Evolutionary conservation across 306 rosid species (phyloP), one percentile per base, ranked within the genome.

Genomic region (Lupinus albus): DNA sequence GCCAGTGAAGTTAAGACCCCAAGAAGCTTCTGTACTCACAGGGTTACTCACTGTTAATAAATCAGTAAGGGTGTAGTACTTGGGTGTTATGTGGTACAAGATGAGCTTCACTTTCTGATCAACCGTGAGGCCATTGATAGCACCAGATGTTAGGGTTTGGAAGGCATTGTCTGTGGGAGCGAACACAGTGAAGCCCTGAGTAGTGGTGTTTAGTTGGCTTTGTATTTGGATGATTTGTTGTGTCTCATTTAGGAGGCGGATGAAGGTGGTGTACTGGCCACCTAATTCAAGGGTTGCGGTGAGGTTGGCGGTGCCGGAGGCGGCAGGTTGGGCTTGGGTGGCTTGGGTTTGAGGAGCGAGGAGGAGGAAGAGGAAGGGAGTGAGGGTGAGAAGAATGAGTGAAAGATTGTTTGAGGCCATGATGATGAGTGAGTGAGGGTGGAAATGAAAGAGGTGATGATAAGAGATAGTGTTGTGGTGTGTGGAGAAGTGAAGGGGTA

Each of bases 151-250:
- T 46, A 91, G 98, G 70, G 52, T 80, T 33, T 45, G 77, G 78
- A 92, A 92, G 71, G 95, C 98, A 41, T 89, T 89, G 78, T 92
- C 96, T 3, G 98, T 89, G 5, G 98, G 98, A 0, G 98, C 95
- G 1, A 92, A 76, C 70, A 92, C 18, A 0, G 89, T 81, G 39
- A 89, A 18, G 15, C 98, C 96, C 6, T 92, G 74, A 0, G 82
- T 25, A 33, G 83, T 78, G 44, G 77, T 67, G 66, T 89, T 92
- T 44, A 92, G 91, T 56, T 89, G 95, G 74, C 52, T 81, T 0
- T 71, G 55, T 17, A 92, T 80, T 75, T 87, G 96, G 13, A 6
- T 57, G 6, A 36, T 53, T 7, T 77, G 83, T 67, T 83, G 94
- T 2, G 87, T 84, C 3, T 87, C 80, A 1, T 36, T 17, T 2